Evolutionary conservation across 306 rosid genomes (phyloP).

Genomic region (Urtica urens): DNA sequence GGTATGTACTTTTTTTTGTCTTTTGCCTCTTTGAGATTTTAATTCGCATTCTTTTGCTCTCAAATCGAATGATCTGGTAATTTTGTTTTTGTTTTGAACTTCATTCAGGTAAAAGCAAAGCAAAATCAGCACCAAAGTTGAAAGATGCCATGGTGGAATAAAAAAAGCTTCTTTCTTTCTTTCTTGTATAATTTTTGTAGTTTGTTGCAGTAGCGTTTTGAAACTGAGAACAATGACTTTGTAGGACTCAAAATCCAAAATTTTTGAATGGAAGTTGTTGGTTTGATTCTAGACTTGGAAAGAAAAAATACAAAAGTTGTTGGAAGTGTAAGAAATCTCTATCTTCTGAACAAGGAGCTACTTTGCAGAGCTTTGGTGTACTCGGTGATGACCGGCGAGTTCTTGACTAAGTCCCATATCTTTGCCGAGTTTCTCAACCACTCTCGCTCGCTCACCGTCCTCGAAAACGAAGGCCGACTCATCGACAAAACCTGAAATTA

Average conservation of each 20-base stretch:
- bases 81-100: constrained; percentile 3
- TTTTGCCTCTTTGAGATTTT: neutral
- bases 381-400: constrained; percentile 55
- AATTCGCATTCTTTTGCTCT: neutral
- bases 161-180: neutral
- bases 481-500: constrained; percentile 2
- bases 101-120: constrained; percentile 56
- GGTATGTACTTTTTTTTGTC: constrained; percentile 17
- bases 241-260: no score
- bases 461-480: constrained; percentile 36
- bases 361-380: constrained; percentile 57
- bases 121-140: constrained; percentile 34
- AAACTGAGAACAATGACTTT: no score
- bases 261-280: no score
- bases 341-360: constrained; percentile 66
- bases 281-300: no score
- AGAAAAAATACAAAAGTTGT: no score
- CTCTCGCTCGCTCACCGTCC: constrained; percentile 68
- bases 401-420: constrained; percentile 76
- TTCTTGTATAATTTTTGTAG: neutral
- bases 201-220: neutral
- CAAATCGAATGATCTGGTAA: neutral
- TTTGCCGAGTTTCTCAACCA: constrained; percentile 82
- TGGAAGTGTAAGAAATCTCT: neutral
- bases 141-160: constrained; percentile 53